Evolutionary conservation across 2,329 filamentous ascomycete genomes (phyloP).

Genomic region (Tympanopsis confertula): DNA sequence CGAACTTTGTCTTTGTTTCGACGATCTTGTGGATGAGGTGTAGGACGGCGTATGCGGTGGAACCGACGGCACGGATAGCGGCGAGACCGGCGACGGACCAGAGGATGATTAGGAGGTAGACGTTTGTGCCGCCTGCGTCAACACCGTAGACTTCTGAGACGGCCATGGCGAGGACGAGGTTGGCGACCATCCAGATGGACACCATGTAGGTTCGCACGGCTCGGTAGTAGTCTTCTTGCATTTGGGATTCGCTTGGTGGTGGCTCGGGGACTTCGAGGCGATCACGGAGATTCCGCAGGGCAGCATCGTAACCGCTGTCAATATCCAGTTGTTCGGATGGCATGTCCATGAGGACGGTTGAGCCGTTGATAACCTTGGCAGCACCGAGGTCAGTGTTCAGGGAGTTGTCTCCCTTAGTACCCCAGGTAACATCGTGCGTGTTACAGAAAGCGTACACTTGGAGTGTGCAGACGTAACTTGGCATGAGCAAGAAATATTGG

Average conservation of each 20-base stretch:
- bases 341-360: neutral
- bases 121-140: slow-evolving; percentile 6
- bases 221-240: slow-evolving; percentile 1
- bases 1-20: slow-evolving; percentile 1
- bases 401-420: slow-evolving; percentile 1
- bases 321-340: slow-evolving; percentile 1
- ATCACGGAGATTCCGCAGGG: slow-evolving; percentile 1
- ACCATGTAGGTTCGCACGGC: slow-evolving; percentile 1
- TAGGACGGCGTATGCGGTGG: neutral
- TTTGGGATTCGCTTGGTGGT: neutral
- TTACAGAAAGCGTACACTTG: slow-evolving; percentile 1
- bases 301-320: neutral
- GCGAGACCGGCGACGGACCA: slow-evolving; percentile 18
- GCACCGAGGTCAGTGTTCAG: neutral
- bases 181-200: slow-evolving; percentile 1
- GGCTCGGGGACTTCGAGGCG: neutral
- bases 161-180: neutral
- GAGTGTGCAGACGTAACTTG: neutral
- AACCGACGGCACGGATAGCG: neutral
- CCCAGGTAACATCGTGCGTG: slow-evolving; percentile 1
- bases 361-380: neutral
- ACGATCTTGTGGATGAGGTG: neutral
- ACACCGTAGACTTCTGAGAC: slow-evolving; percentile 1
- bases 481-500: neutral
- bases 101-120: slow-evolving; percentile 18